Conservation (phyloP, 257 asterid species). For the Solanum pimpinellifolium region DNA sequence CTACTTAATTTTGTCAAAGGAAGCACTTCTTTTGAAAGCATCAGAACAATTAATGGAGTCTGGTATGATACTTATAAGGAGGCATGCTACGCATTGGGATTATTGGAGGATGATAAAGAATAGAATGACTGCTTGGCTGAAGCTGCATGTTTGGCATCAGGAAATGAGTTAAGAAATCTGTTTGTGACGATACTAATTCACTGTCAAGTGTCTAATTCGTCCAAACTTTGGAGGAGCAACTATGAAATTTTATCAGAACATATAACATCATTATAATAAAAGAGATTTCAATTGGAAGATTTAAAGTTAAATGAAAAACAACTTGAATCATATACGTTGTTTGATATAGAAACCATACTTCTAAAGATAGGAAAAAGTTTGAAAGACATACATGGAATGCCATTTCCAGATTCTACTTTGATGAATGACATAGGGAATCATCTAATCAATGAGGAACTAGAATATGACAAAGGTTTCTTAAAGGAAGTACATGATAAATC, state of each 20-base stretch:
- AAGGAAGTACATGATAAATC: neutral
- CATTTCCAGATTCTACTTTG: neutral
- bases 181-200: neutral
- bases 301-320: neutral
- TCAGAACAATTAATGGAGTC: neutral
- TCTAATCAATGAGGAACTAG: neutral
- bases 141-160: neutral
- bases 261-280: neutral
- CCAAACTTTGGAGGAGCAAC: neutral
- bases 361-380: neutral
- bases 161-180: neutral
- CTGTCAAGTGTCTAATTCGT: neutral
- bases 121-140: neutral
- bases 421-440: neutral
- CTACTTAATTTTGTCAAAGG: neutral
- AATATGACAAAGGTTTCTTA: neutral
- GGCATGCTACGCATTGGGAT: neutral
- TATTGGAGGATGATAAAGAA: neutral
- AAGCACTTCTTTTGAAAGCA: neutral
- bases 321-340: neutral
- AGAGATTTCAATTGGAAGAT: neutral
- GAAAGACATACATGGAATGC: neutral
- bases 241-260: neutral
- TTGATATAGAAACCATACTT: neutral
- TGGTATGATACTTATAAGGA: neutral